Evolutionary conservation across 2,329 filamentous ascomycete species (phyloP), one percentile per base, ranked within the genome.

Genomic region (Monosporascus sp.): DNA sequence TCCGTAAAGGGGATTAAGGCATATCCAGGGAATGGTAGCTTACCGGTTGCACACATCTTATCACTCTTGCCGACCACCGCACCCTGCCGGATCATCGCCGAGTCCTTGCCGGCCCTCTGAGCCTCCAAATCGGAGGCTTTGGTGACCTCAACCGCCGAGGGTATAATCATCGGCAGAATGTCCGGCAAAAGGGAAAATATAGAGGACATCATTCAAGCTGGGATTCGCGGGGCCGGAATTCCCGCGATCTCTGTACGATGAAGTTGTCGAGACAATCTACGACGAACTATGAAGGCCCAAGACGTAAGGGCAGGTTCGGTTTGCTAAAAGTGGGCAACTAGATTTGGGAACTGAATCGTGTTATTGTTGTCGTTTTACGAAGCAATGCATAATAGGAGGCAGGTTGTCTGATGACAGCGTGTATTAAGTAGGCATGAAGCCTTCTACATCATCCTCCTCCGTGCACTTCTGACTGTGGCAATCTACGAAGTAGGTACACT

Each of bases 11-110:
- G 46, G 4, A 20, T 17, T n/a, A 24, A 50, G 7, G 31, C 8
- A 11, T 26, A 31, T 49, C 37, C 24, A 31, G 18, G 18, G 15
- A 9, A 20, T 17, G 37, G 37, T 15, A 50, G 63, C 80, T 72
- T 70, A 81, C 85, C 78, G 46, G 83, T 83, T 31, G 85, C 84
- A 65, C 86, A 88, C 69, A 90, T 79, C 55, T 79, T 80, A 55
- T 86, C 80, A 51, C 80, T 84, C 66, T 82, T 79, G 63, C 81
- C 77, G 46, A 86, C 76, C 48, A 90, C 77, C n/a, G 86, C 87
- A 50, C 77, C 74, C 52, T 73, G 67, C 49, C 70, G 68, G 43
- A 72, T 63, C 60, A 74, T 72, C 15, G 62, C 48, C 48, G 61
- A 58, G 56, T 65, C 55, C 52, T 60, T 59, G 48, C 61, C 60